phyloP scores from a whole-genome alignment of 192 early-diverging fungal genomes.

The Pecoramyces ruminantium region DNA sequence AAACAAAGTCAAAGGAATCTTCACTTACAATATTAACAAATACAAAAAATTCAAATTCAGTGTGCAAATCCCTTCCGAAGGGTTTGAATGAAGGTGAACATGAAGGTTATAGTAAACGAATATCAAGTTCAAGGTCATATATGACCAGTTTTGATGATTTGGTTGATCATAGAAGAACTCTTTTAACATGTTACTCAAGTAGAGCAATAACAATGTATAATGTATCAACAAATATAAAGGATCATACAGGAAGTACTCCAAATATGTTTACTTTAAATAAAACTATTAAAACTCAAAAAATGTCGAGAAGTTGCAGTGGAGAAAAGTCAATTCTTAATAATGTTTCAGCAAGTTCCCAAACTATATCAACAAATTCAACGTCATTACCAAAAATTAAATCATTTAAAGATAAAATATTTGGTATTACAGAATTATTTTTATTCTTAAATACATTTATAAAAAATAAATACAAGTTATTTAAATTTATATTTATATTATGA shows the following conservation, averaged over 20 bases:
- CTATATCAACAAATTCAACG: neutral
- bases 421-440: too few species aligned
- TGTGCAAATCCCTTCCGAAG: neutral
- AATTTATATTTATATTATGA: too few species aligned
- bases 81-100: neutral
- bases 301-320: neutral
- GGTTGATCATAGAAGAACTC: neutral
- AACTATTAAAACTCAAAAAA: neutral
- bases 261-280: neutral
- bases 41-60: neutral
- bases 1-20: neutral
- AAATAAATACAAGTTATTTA: too few species aligned
- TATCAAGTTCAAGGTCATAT: neutral
- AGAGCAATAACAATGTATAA: neutral
- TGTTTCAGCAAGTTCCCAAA: neutral
- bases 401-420: neutral
- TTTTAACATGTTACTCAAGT: neutral
- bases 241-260: neutral
- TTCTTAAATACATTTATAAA: too few species aligned
- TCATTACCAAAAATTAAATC: neutral
- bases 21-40: neutral
- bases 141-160: neutral
- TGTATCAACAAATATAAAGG: neutral
- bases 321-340: neutral
- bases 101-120: neutral